phyloP scores from a whole-genome alignment of 805 yeast genomes.

The Wickerhamomyces hampshirensis region DNA sequence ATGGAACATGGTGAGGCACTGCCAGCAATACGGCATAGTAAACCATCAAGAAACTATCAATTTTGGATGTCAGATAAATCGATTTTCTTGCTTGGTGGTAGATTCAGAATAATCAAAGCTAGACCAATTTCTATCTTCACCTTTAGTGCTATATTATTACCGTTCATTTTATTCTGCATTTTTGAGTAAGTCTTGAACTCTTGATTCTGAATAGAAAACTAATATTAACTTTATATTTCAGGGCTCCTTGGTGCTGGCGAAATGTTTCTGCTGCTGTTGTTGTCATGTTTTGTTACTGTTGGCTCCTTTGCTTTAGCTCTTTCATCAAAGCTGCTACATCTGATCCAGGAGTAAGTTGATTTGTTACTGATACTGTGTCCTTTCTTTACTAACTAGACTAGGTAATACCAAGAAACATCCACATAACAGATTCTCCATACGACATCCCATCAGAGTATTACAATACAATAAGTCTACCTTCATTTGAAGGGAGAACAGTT shows the following conservation, averaged over 20 bases:
- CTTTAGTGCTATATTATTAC: slow-evolving; percentile 31
- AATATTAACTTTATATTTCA: slow-evolving; percentile 5
- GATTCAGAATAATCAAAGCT: slow-evolving; percentile 41
- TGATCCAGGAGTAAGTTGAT: slow-evolving; percentile 53
- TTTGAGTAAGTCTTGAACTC: slow-evolving; percentile 47
- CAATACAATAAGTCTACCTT: slow-evolving; percentile 45
- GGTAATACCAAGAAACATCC: slow-evolving; percentile 57
- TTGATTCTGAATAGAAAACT: slow-evolving; percentile 46
- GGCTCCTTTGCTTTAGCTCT: slow-evolving; percentile 44
- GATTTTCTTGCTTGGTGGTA: slow-evolving; percentile 61
- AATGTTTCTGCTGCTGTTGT: slow-evolving; percentile 51
- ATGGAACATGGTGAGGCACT: background rate
- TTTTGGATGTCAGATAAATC: slow-evolving; percentile 36
- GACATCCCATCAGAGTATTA: slow-evolving; percentile 54
- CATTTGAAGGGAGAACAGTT: slow-evolving; percentile 27
- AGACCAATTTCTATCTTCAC: slow-evolving; percentile 37
- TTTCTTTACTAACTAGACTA: background rate
- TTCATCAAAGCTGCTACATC: slow-evolving; percentile 49
- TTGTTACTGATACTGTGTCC: no score
- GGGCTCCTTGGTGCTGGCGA: slow-evolving; percentile 52
- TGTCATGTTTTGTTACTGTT: slow-evolving; percentile 52
- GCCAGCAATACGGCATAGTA: no score
- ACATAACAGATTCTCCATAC: slow-evolving; percentile 39
- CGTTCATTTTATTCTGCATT: slow-evolving; percentile 50
- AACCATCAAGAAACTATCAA: slow-evolving; percentile 41